Conservation (phyloP, 2,329 filamentous ascomycete species). For the Fusarium sp. region DNA sequence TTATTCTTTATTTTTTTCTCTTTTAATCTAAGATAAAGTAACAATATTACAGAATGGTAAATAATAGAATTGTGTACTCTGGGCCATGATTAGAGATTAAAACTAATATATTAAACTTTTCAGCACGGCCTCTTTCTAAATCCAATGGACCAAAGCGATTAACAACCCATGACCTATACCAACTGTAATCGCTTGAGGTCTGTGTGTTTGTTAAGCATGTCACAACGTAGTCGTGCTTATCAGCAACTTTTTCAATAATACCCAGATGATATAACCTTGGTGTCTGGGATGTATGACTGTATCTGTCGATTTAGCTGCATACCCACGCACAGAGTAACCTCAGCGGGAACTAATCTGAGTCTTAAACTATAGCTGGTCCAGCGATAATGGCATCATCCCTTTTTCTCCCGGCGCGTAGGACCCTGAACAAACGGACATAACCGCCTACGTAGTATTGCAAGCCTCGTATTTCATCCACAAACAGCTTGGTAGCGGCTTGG, state of each 20-base stretch:
- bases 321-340: conserved; percentile 3
- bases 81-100: no score
- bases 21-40: no score
- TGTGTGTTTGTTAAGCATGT: not conserved
- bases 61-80: no score
- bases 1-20: no score
- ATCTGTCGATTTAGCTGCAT: not conserved
- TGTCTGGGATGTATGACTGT: not conserved
- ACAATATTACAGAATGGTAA: no score
- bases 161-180: no score
- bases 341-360: not conserved
- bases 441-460: not conserved
- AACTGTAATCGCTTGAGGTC: no score
- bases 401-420: not conserved
- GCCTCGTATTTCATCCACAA: not conserved
- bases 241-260: not conserved
- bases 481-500: not conserved
- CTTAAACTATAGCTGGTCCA: not conserved
- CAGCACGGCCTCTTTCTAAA: no score
- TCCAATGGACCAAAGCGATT: no score
- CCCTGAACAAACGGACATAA: not conserved
- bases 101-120: no score
- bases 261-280: not conserved
- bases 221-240: not conserved
- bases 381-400: not conserved